Evolutionary conservation across 225 moss, liverwort and hornwort genomes (phyloP).

Genomic region (Sphagnum contortum): DNA sequence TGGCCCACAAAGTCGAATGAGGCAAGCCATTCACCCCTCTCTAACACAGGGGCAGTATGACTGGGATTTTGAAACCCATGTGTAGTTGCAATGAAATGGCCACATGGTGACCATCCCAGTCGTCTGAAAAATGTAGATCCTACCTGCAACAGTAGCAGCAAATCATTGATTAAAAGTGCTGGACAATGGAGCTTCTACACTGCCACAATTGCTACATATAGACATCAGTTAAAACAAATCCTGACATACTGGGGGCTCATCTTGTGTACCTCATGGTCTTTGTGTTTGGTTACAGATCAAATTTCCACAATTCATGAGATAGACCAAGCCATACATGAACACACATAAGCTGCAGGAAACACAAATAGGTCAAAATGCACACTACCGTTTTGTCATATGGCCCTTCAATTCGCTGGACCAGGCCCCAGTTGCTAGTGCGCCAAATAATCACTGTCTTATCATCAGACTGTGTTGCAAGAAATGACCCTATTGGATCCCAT

Average conservation of each 20-base stretch:
- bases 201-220: too few relatives aligned
- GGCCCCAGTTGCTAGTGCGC: slow-evolving; percentile 86
- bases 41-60: slow-evolving; percentile 94
- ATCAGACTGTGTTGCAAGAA: slow-evolving; percentile 91
- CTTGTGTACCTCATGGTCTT: too few relatives aligned
- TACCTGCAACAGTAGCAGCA: slow-evolving; percentile 21
- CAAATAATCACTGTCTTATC: slow-evolving; percentile 88
- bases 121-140: slow-evolving; percentile 95
- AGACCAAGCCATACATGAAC: too few relatives aligned
- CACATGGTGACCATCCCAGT: slow-evolving; percentile 96
- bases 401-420: slow-evolving; percentile 80
- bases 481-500: slow-evolving; percentile 97
- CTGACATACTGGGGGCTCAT: too few relatives aligned
- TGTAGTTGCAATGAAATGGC: slow-evolving; percentile 94
- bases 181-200: too few relatives aligned
- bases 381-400: slow-evolving; percentile 90
- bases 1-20: slow-evolving; percentile 98
- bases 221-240: too few relatives aligned
- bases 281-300: too few relatives aligned
- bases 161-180: too few relatives aligned
- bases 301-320: too few relatives aligned
- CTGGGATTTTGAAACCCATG: slow-evolving; percentile 97
- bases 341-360: too few relatives aligned
- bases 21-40: slow-evolving; percentile 95
- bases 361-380: too few relatives aligned